These are phyloP conservation scores for Pichiaceae sp. DNA, from an alignment of 1,139 yeast species.

Conservation along the genomic window DNA sequence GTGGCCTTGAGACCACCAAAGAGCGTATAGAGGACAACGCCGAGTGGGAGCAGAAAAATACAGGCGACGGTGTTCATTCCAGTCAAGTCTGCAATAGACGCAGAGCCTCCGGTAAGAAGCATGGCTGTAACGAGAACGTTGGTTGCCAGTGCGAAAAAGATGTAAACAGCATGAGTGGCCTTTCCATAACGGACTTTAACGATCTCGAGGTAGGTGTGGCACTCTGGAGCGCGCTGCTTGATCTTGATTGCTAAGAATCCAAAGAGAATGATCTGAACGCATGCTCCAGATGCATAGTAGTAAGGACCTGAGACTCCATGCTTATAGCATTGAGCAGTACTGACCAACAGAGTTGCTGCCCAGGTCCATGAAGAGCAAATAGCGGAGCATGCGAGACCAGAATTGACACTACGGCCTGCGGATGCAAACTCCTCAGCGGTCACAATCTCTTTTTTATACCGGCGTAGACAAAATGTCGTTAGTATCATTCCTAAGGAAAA, in stretches of 20 bases:
- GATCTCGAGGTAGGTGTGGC: constrained; percentile 70
- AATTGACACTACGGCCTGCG: constrained; percentile 77
- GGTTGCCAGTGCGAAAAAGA: constrained; percentile 79
- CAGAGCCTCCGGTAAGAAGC: constrained; percentile 82
- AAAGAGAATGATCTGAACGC: constrained; percentile 64
- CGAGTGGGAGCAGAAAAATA: constrained; percentile 71
- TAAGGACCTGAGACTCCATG: constrained; percentile 74
- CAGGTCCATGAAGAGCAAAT: constrained; percentile 93
- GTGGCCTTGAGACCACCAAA: constrained; percentile 91
- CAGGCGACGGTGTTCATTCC: constrained; percentile 83
- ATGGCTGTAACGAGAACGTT: constrained; percentile 82
- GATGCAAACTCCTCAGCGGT: constrained; percentile 87
- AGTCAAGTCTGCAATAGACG: constrained; percentile 66
- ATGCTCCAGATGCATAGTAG: constrained; percentile 65
- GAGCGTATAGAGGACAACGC: constrained; percentile 73
- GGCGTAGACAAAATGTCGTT: constrained; percentile 56
- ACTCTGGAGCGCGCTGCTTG: constrained; percentile 64
- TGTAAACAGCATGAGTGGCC: constrained; percentile 55
- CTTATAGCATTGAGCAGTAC: constrained; percentile 69
- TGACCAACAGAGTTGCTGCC: constrained; percentile 78
- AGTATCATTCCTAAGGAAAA: constrained; percentile 73
- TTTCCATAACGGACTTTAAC: constrained; percentile 65
- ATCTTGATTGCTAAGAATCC: constrained; percentile 69
- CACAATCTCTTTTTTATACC: constrained; percentile 72
- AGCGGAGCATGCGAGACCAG: constrained; percentile 77